Evolutionary conservation across 179 eudicot genomes (phyloP), one percentile per base, ranked within the genome.

Genomic region (Spinacia oleracea): DNA sequence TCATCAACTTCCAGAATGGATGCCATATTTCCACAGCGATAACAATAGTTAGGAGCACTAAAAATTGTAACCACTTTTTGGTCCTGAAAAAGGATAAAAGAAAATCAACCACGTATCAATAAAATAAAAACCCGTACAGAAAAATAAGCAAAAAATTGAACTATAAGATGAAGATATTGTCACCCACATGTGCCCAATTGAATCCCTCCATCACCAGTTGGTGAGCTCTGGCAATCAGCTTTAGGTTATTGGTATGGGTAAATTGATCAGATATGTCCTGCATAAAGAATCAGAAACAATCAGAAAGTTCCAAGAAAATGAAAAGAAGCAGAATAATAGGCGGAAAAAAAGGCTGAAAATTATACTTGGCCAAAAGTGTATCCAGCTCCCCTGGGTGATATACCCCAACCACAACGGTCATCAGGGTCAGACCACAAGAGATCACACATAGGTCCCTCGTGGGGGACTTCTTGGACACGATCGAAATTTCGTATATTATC

Each of bases 401-500:
- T 95, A 6, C 98, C 98, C 98, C 98, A 95, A 81, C 98, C 98
- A 81, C 97, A 93, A 23, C 98, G 93, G 77, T 95, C 98, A 80
- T 95, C 98, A 29, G 98, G 97, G 83, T 95, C 98, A 70, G 98
- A 95, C 98, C 98, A 95, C 82, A 95, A 86, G 21, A 95, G 92
- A 86, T 95, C 98, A 82, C 98, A 95, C 98, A 95, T 95, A 34
- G 98, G 97, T 14, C 98, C 98, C 83, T 95, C 98, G 74, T 95
- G 98, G 73, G 98, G 98, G 73, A 95, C 98, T 86, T 95, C 98
- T 95, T 95, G 98, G 80, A 95, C 98, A 71, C 98, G 98, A 78
- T 95, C 98, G 83, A 95, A 95, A 86, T 91, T 95, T 40, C 98
- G 87, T 70, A 95, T 93, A 65, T 89, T 90, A 84, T 95, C 97